These are phyloP conservation scores for Helicocarpus griseus DNA, from an alignment of 2,329 filamentous ascomycete species.

Conservation along the genomic window DNA sequence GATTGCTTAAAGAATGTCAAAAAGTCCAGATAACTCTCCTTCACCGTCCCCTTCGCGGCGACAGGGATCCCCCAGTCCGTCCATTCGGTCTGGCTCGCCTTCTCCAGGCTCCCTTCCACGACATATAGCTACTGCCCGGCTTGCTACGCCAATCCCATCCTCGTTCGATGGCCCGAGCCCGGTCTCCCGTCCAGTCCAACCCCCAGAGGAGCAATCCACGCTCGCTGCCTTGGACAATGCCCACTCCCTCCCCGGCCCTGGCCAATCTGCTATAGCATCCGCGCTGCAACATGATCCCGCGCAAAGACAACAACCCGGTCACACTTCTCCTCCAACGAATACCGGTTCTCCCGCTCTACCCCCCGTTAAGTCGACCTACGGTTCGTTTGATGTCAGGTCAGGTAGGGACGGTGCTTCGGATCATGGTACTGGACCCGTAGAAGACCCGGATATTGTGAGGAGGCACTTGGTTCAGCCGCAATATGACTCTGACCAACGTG, in stretches of 20 bases:
- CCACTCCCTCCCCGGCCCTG: constrained; percentile 61
- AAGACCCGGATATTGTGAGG: constrained; percentile 85
- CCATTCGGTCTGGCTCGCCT: constrained; percentile 25
- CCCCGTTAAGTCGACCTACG: constrained; percentile 69
- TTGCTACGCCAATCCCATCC: constrained; percentile 48
- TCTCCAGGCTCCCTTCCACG: constrained; percentile 35
- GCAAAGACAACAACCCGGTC: constrained; percentile 32
- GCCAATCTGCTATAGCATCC: constrained; percentile 77
- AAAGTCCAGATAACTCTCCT: constrained; percentile 30
- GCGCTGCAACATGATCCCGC: constrained; percentile 70
- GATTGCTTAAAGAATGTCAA: constrained; percentile 18
- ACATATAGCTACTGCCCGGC: constrained; percentile 45
- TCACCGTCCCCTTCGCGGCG: constrained; percentile 1
- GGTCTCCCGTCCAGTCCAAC: constrained; percentile 37
- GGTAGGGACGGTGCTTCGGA: constrained; percentile 38
- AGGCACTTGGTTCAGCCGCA: constrained; percentile 74
- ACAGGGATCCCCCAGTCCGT: constrained; percentile 17
- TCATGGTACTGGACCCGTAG: constrained; percentile 53
- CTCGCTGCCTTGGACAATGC: constrained; percentile 52
- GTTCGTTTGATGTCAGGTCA: constrained; percentile 68
- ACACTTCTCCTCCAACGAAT: constrained; percentile 26
- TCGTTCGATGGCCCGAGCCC: constrained; percentile 33
- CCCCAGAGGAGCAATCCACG: constrained; percentile 45
- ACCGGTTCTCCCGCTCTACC: constrained; percentile 35
- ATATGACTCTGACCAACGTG: constrained; percentile 26